These are phyloP conservation scores for Kluyveromyces aestuarii DNA, from an alignment of 805 yeast species.

Conservation along the genomic window DNA sequence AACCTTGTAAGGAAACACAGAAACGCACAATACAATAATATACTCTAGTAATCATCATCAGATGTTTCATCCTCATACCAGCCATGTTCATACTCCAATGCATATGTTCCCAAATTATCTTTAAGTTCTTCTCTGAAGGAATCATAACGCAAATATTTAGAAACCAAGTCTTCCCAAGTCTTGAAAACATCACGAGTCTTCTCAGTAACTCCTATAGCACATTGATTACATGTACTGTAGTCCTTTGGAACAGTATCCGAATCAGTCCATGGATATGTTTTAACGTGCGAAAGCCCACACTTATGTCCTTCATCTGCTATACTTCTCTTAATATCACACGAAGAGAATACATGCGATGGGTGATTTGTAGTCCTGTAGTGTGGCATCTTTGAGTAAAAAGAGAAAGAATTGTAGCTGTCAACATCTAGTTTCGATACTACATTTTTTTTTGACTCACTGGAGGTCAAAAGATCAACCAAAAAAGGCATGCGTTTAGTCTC, in stretches of 20 bases:
- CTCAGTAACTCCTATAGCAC: slow-evolving; percentile 18
- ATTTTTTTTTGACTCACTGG: slow-evolving; percentile 17
- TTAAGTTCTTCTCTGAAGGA: slow-evolving; percentile 43
- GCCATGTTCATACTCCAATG: slow-evolving; percentile 42
- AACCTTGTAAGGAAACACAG: neutral
- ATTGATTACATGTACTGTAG: slow-evolving; percentile 8
- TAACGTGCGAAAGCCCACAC: slow-evolving; percentile 4
- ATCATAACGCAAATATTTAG: slow-evolving; percentile 30
- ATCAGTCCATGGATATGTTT: slow-evolving; percentile 16
- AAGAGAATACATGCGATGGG: slow-evolving; percentile 13
- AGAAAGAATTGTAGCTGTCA: slow-evolving; percentile 8
- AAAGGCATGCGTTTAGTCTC: slow-evolving; percentile 10
- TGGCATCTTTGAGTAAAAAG: slow-evolving; percentile 14
- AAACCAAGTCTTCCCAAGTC: slow-evolving; percentile 25
- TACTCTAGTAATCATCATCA: slow-evolving; percentile 21
- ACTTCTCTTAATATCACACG: slow-evolving; percentile 13
- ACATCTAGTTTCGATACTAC: slow-evolving; percentile 15
- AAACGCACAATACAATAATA: neutral
- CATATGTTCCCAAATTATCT: slow-evolving; percentile 37
- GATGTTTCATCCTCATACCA: slow-evolving; percentile 40
- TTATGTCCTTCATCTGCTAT: neutral
- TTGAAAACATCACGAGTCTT: slow-evolving; percentile 21
- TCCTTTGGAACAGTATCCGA: slow-evolving; percentile 23
- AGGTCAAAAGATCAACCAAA: slow-evolving; percentile 12
- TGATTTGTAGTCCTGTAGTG: slow-evolving; percentile 6